A percentile compares a stretch with the other conserved stretches of the same genome.
phyloP scores from a whole-genome alignment of 305 asterid genomes.

The Stenogyne calaminthoides region DNA sequence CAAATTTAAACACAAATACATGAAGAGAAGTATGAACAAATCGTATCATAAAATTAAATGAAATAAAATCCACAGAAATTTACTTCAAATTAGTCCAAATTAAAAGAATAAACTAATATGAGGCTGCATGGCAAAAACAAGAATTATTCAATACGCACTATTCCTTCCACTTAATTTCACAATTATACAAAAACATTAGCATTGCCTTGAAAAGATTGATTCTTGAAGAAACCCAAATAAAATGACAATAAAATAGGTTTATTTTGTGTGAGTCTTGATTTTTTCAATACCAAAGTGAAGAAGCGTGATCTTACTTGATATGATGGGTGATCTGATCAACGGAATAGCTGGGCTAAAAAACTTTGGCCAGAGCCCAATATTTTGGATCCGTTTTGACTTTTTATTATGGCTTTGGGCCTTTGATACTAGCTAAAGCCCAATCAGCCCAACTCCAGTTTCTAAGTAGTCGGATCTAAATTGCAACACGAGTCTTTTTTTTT shows the following conservation, averaged over 20 bases:
- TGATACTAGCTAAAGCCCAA: neutral
- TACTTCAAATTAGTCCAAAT: neutral
- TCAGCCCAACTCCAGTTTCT: neutral
- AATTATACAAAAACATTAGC: neutral
- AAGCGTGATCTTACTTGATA: neutral
- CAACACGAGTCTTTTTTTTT: neutral
- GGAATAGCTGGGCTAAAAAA: too few species aligned
- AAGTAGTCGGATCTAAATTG: neutral
- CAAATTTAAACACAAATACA: neutral
- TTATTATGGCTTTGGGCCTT: neutral
- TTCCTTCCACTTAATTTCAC: neutral
- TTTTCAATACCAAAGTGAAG: too few species aligned
- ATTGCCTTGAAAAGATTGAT: slow-evolving; percentile 24
- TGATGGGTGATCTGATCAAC: too few species aligned
- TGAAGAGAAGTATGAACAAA: neutral
- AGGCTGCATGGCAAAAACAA: neutral
- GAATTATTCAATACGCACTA: neutral
- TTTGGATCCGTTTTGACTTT: neutral
- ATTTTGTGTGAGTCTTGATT: too few species aligned
- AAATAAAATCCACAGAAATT: neutral
- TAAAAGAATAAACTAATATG: neutral
- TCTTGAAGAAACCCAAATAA: neutral
- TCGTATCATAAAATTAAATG: neutral
- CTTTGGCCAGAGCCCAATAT: neutral
- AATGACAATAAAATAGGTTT: neutral